Evolutionary conservation across 371 early-diverging fungal species (phyloP).

Genomic region (Mucor sp.): DNA sequence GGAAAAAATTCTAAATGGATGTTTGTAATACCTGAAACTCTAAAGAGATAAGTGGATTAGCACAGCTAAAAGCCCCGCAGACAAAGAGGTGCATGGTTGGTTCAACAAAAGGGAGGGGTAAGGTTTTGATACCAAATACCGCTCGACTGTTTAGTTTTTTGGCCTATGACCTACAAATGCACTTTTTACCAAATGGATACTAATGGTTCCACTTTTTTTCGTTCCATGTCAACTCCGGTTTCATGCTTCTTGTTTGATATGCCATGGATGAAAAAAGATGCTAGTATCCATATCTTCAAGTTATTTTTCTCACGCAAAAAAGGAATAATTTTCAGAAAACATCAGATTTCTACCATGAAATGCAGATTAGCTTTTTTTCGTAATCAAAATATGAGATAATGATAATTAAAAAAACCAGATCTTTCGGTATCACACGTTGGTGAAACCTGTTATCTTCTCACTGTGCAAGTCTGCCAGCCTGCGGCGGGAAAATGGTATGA

Average conservation of each 20-base stretch:
- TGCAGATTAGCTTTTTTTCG: background rate
- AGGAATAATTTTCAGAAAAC: background rate
- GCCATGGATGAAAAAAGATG: background rate
- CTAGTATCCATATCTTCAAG: background rate
- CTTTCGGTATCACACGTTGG: background rate
- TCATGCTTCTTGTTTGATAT: background rate
- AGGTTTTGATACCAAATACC: background rate
- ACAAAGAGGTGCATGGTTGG: background rate
- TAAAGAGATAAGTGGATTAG: conserved; percentile 1
- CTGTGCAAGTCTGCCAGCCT: background rate
- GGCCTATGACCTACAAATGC: background rate
- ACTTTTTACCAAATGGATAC: conserved; percentile 1
- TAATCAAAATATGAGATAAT: background rate
- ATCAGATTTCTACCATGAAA: background rate
- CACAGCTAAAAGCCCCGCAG: background rate
- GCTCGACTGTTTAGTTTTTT: conserved; percentile 1
- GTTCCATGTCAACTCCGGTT: background rate
- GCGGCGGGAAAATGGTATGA: background rate
- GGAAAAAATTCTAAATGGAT: conserved; percentile 4
- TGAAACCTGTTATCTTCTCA: conserved; percentile 3
- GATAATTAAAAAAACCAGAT: background rate
- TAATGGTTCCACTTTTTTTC: conserved; percentile 4
- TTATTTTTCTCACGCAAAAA: conserved; percentile 3
- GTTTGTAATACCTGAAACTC: conserved; percentile 2
- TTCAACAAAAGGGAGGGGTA: background rate